Evolutionary conservation across 768 basidiomycete species (phyloP).

Genomic region (Leccinum subgranulosum): DNA sequence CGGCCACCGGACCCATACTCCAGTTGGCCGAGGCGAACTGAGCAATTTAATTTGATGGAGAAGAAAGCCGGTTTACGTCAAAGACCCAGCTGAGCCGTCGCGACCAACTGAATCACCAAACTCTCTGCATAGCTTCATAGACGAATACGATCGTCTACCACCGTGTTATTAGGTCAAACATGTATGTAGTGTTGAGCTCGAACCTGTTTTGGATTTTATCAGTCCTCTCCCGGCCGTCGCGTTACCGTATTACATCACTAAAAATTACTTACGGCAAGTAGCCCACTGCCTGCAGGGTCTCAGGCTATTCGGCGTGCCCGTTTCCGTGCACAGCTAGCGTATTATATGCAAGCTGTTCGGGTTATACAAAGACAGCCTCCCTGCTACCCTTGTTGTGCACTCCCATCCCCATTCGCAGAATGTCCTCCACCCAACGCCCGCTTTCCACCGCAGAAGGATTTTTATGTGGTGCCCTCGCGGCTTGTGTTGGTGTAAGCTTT

Average conservation of each 20-base stretch:
- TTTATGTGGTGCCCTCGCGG: constrained; percentile 85
- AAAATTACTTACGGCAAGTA: neutral
- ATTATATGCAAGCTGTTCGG: neutral
- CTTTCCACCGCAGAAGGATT: constrained; percentile 80
- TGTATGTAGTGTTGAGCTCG: neutral
- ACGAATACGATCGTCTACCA: no score
- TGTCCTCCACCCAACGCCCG: constrained; percentile 26
- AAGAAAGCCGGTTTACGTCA: no score
- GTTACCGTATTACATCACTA: neutral
- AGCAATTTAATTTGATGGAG: no score
- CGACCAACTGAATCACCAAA: no score
- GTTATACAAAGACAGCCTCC: neutral
- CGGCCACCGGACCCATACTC: no score
- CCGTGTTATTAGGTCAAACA: no score
- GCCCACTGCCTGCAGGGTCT: neutral
- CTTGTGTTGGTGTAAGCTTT: constrained; percentile 72
- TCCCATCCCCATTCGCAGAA: constrained; percentile 5
- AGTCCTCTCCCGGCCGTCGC: neutral
- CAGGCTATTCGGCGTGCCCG: neutral
- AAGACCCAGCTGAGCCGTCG: no score
- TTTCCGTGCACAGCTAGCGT: neutral
- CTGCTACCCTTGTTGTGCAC: neutral
- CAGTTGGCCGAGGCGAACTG: no score
- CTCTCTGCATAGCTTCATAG: no score
- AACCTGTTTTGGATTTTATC: neutral